These are phyloP conservation scores for Immersiella caudata DNA, from an alignment of 495 filamentous ascomycete genomes.

Conservation along the genomic window DNA sequence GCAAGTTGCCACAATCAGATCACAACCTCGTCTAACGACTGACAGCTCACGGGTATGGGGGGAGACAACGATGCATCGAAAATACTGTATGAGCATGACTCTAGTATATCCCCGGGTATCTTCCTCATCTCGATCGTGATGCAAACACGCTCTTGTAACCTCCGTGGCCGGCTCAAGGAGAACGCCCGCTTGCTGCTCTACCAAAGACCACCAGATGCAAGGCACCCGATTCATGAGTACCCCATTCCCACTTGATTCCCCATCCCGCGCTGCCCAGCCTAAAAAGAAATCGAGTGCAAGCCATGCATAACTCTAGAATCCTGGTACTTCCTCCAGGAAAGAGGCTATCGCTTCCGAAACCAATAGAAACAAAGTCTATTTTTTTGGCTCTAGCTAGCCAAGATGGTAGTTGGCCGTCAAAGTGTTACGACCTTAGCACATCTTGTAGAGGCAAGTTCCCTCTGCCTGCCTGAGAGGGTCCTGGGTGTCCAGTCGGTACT, in stretches of 20 bases:
- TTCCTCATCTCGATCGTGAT: slow-evolving; percentile 1
- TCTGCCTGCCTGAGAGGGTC: slow-evolving; percentile 68
- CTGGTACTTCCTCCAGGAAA: background rate
- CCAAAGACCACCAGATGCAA: background rate
- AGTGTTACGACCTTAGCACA: slow-evolving; percentile 58
- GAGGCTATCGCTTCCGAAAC: background rate
- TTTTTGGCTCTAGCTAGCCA: background rate
- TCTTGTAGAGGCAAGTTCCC: slow-evolving; percentile 82
- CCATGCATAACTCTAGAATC: background rate
- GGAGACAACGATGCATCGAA: background rate
- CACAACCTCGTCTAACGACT: background rate
- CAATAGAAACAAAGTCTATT: background rate
- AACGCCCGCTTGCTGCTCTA: background rate
- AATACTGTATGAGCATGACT: background rate
- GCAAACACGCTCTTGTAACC: background rate
- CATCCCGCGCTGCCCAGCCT: background rate
- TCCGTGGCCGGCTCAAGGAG: background rate
- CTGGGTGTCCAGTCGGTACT: slow-evolving; percentile 75
- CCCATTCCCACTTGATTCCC: background rate
- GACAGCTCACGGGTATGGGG: no score
- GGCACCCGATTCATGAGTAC: background rate
- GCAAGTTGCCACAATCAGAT: background rate
- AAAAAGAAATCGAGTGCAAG: background rate
- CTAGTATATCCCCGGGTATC: slow-evolving; percentile 11
- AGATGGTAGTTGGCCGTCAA: background rate